These are phyloP conservation scores for Synchytrium microbalum DNA, from an alignment of 371 early-diverging fungal species.

Conservation along the genomic window DNA sequence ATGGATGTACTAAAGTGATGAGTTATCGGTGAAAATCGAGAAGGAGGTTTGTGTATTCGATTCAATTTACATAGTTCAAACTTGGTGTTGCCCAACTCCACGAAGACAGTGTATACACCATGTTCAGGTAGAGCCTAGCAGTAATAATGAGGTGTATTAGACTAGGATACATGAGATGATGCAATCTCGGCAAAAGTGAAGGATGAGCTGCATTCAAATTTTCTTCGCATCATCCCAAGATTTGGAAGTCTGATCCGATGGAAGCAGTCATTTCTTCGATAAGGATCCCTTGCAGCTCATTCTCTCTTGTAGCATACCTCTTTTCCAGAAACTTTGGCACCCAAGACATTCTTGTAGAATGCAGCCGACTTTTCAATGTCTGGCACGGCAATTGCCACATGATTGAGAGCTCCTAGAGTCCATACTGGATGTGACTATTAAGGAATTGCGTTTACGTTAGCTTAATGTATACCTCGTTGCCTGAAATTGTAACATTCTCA, in stretches of 20 bases:
- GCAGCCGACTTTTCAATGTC: constrained; percentile 53
- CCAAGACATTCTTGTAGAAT: constrained; percentile 62
- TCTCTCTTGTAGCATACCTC: constrained; percentile 33
- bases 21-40: neutral
- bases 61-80: constrained; percentile 50
- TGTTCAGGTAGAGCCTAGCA: constrained; percentile 62
- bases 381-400: constrained; percentile 73
- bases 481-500: too few species aligned
- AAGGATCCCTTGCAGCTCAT: too few species aligned
- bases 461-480: too few species aligned
- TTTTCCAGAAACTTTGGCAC: constrained; percentile 56
- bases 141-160: neutral
- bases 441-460: too few species aligned
- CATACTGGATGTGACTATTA: too few species aligned
- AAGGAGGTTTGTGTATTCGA: constrained; percentile 5
- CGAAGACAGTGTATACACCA: constrained; percentile 75
- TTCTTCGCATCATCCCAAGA: too few species aligned
- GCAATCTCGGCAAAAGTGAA: neutral
- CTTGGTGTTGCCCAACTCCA: constrained; percentile 72
- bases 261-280: too few species aligned
- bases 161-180: constrained; percentile 3
- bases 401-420: constrained; percentile 63
- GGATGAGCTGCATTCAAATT: neutral
- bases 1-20: constrained; percentile 47
- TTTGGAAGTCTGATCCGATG: too few species aligned